Evolutionary conservation across 352 stramenopile genomes (phyloP).

Genomic region (Phytophthora sansomeana): DNA sequence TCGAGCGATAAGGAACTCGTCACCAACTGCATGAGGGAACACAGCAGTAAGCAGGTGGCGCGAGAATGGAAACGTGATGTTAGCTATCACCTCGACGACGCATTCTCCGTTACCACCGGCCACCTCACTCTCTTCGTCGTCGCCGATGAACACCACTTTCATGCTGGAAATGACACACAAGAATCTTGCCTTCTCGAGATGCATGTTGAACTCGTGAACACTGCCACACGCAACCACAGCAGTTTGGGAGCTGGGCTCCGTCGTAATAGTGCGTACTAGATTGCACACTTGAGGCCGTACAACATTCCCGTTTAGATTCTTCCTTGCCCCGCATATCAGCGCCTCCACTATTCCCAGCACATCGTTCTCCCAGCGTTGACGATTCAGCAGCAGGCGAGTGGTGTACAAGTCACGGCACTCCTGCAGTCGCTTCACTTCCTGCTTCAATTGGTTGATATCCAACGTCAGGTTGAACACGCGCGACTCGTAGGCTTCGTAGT

Average conservation of each 20-base stretch:
- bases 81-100: neutral
- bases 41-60: neutral
- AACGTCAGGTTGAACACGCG: too few species aligned
- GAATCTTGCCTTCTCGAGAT: neutral
- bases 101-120: neutral
- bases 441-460: too few species aligned
- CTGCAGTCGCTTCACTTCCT: too few species aligned
- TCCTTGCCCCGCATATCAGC: neutral
- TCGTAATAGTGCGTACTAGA: neutral
- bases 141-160: constrained; percentile 1
- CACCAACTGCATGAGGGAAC: constrained; percentile 1
- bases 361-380: neutral
- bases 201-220: constrained; percentile 6
- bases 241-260: neutral
- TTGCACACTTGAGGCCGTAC: neutral
- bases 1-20: constrained; percentile 7
- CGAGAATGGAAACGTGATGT: constrained; percentile 5
- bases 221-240: neutral
- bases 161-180: constrained; percentile 2
- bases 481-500: too few species aligned
- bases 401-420: too few species aligned
- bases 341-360: neutral
- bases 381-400: too few species aligned
- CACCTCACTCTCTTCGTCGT: neutral
- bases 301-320: neutral